Evolutionary conservation across 495 filamentous ascomycete genomes (phyloP), one percentile per base, ranked within the genome.

Genomic region (Sphaerosporella brunnea): DNA sequence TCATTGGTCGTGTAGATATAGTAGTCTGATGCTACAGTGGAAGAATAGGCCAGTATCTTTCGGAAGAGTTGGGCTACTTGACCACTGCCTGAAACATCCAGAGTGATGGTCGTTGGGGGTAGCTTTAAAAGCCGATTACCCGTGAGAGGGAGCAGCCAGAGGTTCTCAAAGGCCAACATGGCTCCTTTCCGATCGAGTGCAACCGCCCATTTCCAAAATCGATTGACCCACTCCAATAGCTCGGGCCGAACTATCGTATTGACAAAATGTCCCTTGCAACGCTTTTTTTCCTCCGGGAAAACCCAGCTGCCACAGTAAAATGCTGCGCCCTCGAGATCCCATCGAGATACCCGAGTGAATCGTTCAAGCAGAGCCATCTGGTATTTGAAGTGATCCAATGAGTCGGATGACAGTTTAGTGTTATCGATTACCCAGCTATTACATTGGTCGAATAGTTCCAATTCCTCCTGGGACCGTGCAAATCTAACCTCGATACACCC

Each of bases 61-160:
- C 23, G 19, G 43, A 46, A 36, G 4, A 46, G 9, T 21, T 46
- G 26, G 3, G 43, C 25, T 5, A 46, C 18, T 16, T 32, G 11
- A 18, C 43, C 28, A 8, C 15, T 34, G 20, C 24, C n/a, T 2
- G 56, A 58, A 11, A 54, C 40, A 51, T 59, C 45, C 10, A 59
- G 47, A 24, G 52, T 26, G 15, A 36, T 41, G 3, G 37, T 38
- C 13, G 5, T 50, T 30, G 5, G 15, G 23, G 19, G 15, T 19
- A 64, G 34, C 41, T 53, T 64, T 19, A 55, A 56, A 43, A 60
- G 50, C 16, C 35, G 41, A 21, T 55, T 39, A 25, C 51, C 57
- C 11, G 36, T 51, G 2, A 56, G 41, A 4, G 63, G 63, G 23
- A 65, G 37, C 7, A 65, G 49, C 63, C 63, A 65, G 18, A 65